Percentiles rank a stretch among this genome's conserved stretches.
Evolutionary conservation across 306 rosid species (phyloP).

Genomic region (Sicyos baderoa): DNA sequence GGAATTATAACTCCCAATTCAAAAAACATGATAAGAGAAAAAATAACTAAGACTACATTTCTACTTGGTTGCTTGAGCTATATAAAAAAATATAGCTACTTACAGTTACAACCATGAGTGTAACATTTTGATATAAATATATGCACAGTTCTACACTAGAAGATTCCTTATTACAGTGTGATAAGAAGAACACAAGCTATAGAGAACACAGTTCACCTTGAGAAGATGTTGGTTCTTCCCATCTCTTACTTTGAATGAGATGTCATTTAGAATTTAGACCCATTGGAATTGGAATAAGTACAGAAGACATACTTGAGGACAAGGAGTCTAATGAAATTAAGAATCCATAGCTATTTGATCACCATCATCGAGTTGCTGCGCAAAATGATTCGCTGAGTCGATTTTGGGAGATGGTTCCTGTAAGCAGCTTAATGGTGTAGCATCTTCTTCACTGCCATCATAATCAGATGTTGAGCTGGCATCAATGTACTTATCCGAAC

Average conservation of each 20-base stretch:
- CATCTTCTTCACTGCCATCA: conserved; percentile 33
- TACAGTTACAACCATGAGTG: too few species aligned
- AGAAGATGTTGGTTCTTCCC: not conserved
- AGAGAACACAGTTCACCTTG: not conserved
- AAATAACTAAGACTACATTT: too few species aligned
- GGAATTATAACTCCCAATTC: too few species aligned
- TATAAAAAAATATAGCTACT: too few species aligned
- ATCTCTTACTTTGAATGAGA: not conserved
- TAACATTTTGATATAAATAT: not conserved
- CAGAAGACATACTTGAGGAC: not conserved
- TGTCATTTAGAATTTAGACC: not conserved
- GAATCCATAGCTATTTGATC: conserved; percentile 24
- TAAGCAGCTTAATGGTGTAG: conserved; percentile 14
- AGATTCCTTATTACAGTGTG: not conserved
- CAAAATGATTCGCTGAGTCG: conserved; percentile 19
- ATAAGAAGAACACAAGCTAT: not conserved
- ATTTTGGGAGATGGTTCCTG: conserved; percentile 16
- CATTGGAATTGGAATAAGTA: not conserved
- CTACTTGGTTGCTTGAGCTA: too few species aligned
- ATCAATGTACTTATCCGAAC: conserved; percentile 59
- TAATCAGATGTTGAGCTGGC: conserved; percentile 55
- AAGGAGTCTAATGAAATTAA: conserved; percentile 14
- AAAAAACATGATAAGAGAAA: too few species aligned
- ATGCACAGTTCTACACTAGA: not conserved
- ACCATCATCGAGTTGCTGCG: conserved; percentile 16